A percentile compares a stretch with the other conserved stretches of the same genome.
phyloP scores from a whole-genome alignment of 2,329 filamentous ascomycete genomes.

The Pestalotiopsis sp. region DNA sequence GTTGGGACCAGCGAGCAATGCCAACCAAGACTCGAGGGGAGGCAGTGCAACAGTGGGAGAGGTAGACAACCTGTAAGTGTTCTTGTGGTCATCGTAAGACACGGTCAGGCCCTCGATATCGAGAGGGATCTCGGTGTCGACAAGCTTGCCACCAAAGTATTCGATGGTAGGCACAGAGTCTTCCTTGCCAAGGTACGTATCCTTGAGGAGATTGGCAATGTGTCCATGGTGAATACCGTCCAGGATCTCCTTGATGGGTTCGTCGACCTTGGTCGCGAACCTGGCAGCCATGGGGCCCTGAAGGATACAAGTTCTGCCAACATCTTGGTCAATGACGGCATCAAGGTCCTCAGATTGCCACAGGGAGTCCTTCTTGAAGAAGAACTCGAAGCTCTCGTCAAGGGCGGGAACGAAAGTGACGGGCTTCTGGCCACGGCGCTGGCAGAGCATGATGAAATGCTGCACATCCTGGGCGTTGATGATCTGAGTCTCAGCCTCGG shows the following conservation, averaged over 20 bases:
- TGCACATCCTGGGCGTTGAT: slow-evolving; percentile 99
- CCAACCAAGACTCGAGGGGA: slow-evolving; percentile 79
- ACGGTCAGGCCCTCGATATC: slow-evolving; percentile 87
- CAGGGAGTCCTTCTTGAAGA: slow-evolving; percentile 99
- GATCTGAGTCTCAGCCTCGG: slow-evolving; percentile 83
- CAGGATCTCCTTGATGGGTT: slow-evolving; percentile 93
- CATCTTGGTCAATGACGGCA: slow-evolving; percentile 93
- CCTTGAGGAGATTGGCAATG: slow-evolving; percentile 75
- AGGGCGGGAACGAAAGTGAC: slow-evolving; percentile 94
- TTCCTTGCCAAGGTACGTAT: slow-evolving; percentile 76
- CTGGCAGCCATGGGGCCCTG: slow-evolving; percentile 92
- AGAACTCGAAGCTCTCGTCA: slow-evolving; percentile 97
- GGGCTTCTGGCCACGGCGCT: slow-evolving; percentile 90
- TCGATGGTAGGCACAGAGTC: slow-evolving; percentile 80
- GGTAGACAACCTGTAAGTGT: slow-evolving; percentile 79
- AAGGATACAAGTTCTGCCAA: slow-evolving; percentile 92
- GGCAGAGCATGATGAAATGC: slow-evolving; percentile 91
- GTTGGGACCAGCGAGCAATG: slow-evolving; percentile 79
- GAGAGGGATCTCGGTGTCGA: slow-evolving; percentile 68
- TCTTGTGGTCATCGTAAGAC: slow-evolving; percentile 75
- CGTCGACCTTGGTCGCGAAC: slow-evolving; percentile 86
- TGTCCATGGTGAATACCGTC: slow-evolving; percentile 88
- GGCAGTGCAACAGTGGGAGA: slow-evolving; percentile 75
- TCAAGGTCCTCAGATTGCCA: slow-evolving; percentile 99
- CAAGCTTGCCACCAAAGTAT: slow-evolving; percentile 90